Base-by-base conservation (phyloP, 495 filamentous ascomycete genomes). In the Penicillium fimorum region DNA sequence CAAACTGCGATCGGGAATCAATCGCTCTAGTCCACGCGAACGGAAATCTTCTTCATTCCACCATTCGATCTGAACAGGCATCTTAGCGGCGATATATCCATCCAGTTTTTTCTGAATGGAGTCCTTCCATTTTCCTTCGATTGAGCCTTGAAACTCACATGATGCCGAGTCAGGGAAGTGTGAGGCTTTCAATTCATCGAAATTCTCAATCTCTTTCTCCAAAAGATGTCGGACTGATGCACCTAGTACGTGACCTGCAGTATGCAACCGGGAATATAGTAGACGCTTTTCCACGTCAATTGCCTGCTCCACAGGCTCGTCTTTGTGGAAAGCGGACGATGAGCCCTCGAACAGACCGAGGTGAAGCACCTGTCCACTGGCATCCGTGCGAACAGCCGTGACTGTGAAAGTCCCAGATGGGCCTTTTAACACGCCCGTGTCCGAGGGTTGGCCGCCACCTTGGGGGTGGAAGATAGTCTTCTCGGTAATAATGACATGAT, bases 391-490 rank as follows among this genome's bases (percentile, higher is more conserved):
- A 20, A 27, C 57, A 32, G 55, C 48, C 2, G 63, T 70, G 30
- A 84, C 79, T 15, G 68, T 56, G 61, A 84, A 85, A 38, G 46
- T 65, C 5, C 59, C 33, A 1, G 56, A 57, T 24, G 63, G 9
- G 33, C 57, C 53, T 43, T 56, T 73, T 53, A 87, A 84, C n/a
- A 53, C 55, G 35, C 85, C 85, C 33, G 70, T 72, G 50, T 88
- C 85, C 8, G 77, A 81, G 29, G 85, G 85, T 61, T 88, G 85
- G 33, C 85, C 85, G 40, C 85, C 85, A 5, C 85, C 85, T 67
- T 88, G 84, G 3, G 82, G 77, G 48, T 87, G 81, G 67, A 88
- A 88, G 57, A 87, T 84, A n/a, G 85, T 88, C 25, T 76, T 37
- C 15, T 76, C 70, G 6, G 83, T 86, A n/a, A 81, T 69, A 38